A percentile compares a stretch with the other conserved stretches of the same genome.
Evolutionary conservation across 257 asterid genomes (phyloP).

Genomic region (Salvia rosmarinus): DNA sequence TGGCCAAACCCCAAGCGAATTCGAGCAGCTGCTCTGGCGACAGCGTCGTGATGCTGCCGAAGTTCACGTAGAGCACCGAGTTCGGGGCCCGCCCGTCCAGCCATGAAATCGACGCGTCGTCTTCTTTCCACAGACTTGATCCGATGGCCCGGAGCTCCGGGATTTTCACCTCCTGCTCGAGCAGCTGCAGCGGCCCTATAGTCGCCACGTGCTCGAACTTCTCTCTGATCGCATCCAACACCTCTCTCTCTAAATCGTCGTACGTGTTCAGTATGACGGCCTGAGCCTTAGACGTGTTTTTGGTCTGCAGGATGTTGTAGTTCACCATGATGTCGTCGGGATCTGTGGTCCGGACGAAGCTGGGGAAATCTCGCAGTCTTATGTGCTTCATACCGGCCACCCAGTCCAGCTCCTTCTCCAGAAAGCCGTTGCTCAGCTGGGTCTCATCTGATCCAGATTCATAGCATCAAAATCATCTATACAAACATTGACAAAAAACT

Average conservation of each 20-base stretch:
- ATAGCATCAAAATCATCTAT: no score
- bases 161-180: constrained; percentile 32
- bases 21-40: constrained; percentile 54
- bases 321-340: constrained; percentile 60
- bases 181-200: constrained; percentile 63
- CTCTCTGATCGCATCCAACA: constrained; percentile 47
- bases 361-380: constrained; percentile 64
- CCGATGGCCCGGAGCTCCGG: constrained; percentile 38
- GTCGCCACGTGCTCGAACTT: constrained; percentile 48
- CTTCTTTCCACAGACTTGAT: constrained; percentile 68
- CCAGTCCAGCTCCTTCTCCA: constrained; percentile 57
- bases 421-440: constrained; percentile 54
- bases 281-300: constrained; percentile 48
- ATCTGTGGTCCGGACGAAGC: constrained; percentile 61
- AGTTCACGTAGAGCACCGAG: constrained; percentile 67
- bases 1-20: constrained; percentile 77
- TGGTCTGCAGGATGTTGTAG: constrained; percentile 50
- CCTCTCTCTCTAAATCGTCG: constrained; percentile 54
- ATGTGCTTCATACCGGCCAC: constrained; percentile 64
- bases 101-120: constrained; percentile 56
- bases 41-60: constrained; percentile 65
- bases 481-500: no score
- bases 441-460: constrained; percentile 41
- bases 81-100: constrained; percentile 46
- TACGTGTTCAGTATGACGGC: constrained; percentile 60